Evolutionary conservation across 2,329 filamentous ascomycete species (phyloP).

Genomic region (Myriosclerotinia duriaeana): DNA sequence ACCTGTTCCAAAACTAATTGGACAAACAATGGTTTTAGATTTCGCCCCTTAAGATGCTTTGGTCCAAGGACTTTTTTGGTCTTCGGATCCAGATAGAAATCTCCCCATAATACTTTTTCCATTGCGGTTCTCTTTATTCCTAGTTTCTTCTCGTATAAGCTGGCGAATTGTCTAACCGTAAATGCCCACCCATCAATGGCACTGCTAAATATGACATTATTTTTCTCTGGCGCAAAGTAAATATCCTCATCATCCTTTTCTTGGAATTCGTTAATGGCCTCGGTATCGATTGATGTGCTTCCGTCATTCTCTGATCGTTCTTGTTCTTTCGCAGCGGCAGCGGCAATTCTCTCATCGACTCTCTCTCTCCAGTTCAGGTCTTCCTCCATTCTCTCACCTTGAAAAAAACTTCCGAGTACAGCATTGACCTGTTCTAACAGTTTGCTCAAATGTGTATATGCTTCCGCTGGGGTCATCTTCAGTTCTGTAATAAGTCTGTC

Average conservation of each 20-base stretch:
- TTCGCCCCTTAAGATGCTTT: slow-evolving; percentile 89
- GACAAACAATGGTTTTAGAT: slow-evolving; percentile 95
- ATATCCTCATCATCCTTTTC: slow-evolving; percentile 95
- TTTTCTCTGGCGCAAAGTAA: slow-evolving; percentile 96
- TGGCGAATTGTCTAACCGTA: slow-evolving; percentile 89
- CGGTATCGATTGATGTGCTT: slow-evolving; percentile 46
- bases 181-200: slow-evolving; percentile 99
- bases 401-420: slow-evolving; percentile 94
- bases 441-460: slow-evolving; percentile 84
- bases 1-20: slow-evolving; percentile 93
- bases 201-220: slow-evolving; percentile 98
- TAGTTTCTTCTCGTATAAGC: slow-evolving; percentile 92
- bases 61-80: slow-evolving; percentile 87
- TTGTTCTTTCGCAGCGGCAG: slow-evolving; percentile 63
- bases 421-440: slow-evolving; percentile 95
- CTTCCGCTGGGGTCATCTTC: slow-evolving; percentile 87
- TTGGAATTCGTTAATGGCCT: slow-evolving; percentile 70
- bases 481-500: slow-evolving; percentile 91
- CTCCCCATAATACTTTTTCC: slow-evolving; percentile 95
- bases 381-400: slow-evolving; percentile 97
- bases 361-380: slow-evolving; percentile 93
- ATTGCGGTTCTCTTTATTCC: slow-evolving; percentile 85
- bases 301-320: slow-evolving; percentile 43
- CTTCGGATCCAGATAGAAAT: slow-evolving; percentile 94
- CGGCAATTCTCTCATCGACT: slow-evolving; percentile 81